A percentile compares a stretch with the other conserved stretches of the same genome.
Conservation (phyloP, 768 basidiomycete species). For the Leucogyrophana mollusca region DNA sequence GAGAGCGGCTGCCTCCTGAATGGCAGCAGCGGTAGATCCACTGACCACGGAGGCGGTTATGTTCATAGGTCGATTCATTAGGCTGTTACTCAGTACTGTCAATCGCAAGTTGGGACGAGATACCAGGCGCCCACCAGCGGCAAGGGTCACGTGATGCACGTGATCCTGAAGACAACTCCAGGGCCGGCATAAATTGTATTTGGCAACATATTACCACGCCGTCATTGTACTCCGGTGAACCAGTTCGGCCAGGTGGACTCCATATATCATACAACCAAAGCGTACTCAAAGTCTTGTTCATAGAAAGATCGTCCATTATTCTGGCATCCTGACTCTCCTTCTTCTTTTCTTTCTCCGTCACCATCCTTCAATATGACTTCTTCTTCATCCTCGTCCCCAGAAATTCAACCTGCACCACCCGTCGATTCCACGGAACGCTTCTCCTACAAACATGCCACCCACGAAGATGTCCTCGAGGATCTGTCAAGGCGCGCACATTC, state of each 20-base stretch:
- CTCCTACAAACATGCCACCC: constrained; percentile 69
- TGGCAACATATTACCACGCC: too few species aligned
- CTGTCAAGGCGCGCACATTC: constrained; percentile 67
- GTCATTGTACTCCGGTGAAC: background rate
- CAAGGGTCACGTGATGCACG: too few species aligned
- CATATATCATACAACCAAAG: constrained; percentile 13
- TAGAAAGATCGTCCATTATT: constrained; percentile 32
- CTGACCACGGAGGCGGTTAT: too few species aligned
- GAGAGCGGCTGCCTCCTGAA: constrained; percentile 13
- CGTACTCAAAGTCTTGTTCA: constrained; percentile 13
- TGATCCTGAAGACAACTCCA: too few species aligned
- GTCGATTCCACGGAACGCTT: constrained; percentile 39
- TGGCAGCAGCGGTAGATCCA: background rate
- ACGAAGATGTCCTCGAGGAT: constrained; percentile 88
- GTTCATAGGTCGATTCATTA: too few species aligned
- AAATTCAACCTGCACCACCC: constrained; percentile 53
- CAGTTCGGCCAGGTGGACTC: background rate
- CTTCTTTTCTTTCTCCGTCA: constrained; percentile 22
- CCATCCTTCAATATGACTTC: constrained; percentile 55
- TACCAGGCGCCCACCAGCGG: too few species aligned
- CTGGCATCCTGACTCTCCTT: constrained; percentile 28
- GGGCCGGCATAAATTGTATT: too few species aligned
- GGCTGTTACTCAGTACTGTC: too few species aligned
- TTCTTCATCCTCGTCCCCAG: constrained; percentile 77
- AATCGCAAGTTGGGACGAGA: too few species aligned